Evolutionary conservation across 2,329 filamentous ascomycete genomes (phyloP).

Genomic region (Massarina eburnea): DNA sequence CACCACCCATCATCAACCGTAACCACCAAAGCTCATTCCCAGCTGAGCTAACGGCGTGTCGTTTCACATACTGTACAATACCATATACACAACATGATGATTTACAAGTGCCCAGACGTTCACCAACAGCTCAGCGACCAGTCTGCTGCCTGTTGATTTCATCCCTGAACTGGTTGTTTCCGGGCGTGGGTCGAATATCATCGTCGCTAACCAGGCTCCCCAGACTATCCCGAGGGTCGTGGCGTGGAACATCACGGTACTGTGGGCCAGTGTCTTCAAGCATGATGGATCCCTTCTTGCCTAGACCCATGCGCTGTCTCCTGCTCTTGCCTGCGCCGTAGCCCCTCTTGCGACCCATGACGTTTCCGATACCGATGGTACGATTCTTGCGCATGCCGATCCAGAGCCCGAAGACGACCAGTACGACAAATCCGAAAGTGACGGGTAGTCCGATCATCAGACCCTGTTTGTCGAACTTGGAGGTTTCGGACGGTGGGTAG

Average conservation of each 20-base stretch:
- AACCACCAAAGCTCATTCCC: not conserved
- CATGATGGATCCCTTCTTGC: conserved; percentile 28
- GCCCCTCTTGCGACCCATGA: conserved; percentile 41
- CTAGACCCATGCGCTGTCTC: conserved; percentile 36
- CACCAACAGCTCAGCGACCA: conserved; percentile 22
- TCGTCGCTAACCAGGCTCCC: conserved; percentile 33
- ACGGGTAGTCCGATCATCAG: conserved; percentile 48
- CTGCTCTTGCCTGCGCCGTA: conserved; percentile 43
- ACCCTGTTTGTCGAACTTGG: conserved; percentile 32
- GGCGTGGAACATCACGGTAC: conserved; percentile 11
- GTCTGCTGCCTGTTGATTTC: conserved; percentile 44
- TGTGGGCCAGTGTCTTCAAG: conserved; percentile 24
- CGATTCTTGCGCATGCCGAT: conserved; percentile 47
- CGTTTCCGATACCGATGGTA: conserved; percentile 38
- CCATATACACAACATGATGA: not conserved
- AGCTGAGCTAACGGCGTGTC: not conserved
- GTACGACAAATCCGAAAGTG: conserved; percentile 38
- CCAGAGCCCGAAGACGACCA: conserved; percentile 42
- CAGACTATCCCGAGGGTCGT: conserved; percentile 24
- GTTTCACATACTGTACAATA: not conserved
- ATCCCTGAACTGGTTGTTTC: conserved; percentile 38
- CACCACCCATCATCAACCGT: not conserved
- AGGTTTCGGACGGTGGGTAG: conserved; percentile 28
- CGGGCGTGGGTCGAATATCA: conserved; percentile 21
- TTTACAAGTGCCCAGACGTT: not conserved